A percentile compares a stretch with the other conserved stretches of the same genome.
Conservation (phyloP, 176 grass and related monocot genomes). For the Chrysopogon serrulatus region DNA sequence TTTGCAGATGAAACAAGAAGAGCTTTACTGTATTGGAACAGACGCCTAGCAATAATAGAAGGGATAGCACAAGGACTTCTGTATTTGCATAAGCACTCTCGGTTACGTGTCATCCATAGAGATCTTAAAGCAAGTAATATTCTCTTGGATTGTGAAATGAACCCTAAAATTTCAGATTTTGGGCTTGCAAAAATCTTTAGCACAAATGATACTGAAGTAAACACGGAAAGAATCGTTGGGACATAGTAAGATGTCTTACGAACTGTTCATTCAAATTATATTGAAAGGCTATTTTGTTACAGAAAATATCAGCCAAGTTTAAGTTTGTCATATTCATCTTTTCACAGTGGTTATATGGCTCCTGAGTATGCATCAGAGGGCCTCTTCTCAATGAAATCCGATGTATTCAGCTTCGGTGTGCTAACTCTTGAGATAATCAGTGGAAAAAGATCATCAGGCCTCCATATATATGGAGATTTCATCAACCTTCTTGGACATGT, state of each 20-base stretch:
- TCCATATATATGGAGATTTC: not conserved
- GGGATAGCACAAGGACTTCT: not conserved
- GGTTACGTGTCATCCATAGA: not conserved
- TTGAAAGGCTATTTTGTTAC: not conserved
- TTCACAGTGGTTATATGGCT: not conserved
- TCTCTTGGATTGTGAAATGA: not conserved
- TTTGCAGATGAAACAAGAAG: not conserved
- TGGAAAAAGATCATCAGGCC: not conserved
- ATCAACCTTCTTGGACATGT: not conserved
- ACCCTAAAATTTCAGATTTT: conserved; percentile 3
- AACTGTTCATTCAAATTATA: not conserved
- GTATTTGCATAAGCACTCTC: not conserved
- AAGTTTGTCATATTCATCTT: not conserved
- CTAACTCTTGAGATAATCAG: not conserved
- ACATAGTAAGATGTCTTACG: not conserved
- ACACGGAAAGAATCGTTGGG: not conserved
- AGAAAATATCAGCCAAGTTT: not conserved
- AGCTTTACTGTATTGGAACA: not conserved
- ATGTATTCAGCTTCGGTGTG: not conserved
- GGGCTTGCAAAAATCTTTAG: not conserved
- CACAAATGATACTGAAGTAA: not conserved
- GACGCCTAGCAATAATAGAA: not conserved
- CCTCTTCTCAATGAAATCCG: not conserved
- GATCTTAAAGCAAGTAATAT: not conserved
- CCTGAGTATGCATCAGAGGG: not conserved